Conservation (phyloP, 73 alveolate species). For the Symbiodinium pilosum region DNA sequence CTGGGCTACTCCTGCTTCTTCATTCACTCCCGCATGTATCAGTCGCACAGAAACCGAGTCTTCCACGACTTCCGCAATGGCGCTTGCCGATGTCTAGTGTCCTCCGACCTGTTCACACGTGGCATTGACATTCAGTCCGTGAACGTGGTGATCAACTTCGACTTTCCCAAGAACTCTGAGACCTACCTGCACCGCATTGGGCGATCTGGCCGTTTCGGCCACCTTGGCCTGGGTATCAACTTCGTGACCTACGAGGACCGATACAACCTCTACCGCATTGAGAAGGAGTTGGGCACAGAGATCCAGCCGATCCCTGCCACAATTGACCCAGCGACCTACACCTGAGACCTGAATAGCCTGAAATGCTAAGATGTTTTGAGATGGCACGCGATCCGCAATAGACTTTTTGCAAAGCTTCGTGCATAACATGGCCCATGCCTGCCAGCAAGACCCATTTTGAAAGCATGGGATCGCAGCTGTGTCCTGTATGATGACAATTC, state of each 20-base stretch:
- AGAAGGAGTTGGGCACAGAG: conserved; percentile 99
- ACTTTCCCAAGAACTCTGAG: conserved; percentile 99
- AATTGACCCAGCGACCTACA: conserved; percentile 99
- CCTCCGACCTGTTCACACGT: conserved; percentile 99
- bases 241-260: conserved; percentile 97
- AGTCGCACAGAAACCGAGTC: conserved; percentile 97
- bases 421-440: too few species aligned
- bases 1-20: conserved; percentile 98
- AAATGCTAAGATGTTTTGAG: too few species aligned
- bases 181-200: conserved; percentile 99
- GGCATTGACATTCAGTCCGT: conserved; percentile 99
- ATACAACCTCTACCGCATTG: conserved; percentile 96
- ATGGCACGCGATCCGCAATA: too few species aligned
- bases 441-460: too few species aligned
- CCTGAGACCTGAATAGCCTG: conserved; percentile 21
- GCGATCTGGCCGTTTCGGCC: conserved; percentile 99
- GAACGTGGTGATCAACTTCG: conserved; percentile 99
- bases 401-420: too few species aligned
- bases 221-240: conserved; percentile 98
- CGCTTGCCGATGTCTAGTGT: conserved; percentile 95
- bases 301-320: conserved; percentile 99
- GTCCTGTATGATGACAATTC: too few species aligned
- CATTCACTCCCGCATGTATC: conserved; percentile 97
- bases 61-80: conserved; percentile 98
- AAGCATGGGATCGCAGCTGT: too few species aligned